phyloP scores from a whole-genome alignment of 495 filamentous ascomycete genomes.

The Echria macrotheca region DNA sequence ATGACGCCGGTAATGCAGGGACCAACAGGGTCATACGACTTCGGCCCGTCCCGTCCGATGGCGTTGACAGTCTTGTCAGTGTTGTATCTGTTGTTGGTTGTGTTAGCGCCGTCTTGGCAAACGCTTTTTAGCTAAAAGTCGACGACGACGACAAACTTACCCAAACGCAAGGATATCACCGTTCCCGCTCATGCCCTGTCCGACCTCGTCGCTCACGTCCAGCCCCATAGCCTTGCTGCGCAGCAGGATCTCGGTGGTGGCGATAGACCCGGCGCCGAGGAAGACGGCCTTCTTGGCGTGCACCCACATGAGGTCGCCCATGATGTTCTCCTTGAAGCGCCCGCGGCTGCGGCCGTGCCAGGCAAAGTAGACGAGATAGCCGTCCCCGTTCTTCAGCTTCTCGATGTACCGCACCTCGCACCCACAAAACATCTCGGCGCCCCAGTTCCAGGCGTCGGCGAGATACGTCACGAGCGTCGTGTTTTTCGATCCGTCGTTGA shows the following conservation, averaged over 20 bases:
- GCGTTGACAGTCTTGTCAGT: constrained; percentile 50
- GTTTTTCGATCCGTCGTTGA: constrained; percentile 65
- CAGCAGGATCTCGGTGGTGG: constrained; percentile 62
- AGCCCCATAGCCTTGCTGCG: constrained; percentile 56
- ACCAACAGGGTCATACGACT: constrained; percentile 50
- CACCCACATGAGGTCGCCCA: constrained; percentile 64
- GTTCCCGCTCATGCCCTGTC: constrained; percentile 62
- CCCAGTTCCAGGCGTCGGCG: constrained; percentile 71
- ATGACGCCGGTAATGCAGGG: constrained; percentile 62
- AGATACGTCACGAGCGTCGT: constrained; percentile 61
- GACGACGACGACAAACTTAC: too few relatives aligned
- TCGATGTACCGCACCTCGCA: constrained; percentile 64
- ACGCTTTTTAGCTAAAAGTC: too few relatives aligned
- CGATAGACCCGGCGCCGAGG: constrained; percentile 56
- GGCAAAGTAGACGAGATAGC: constrained; percentile 60
- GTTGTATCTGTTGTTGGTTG: constrained; percentile 44
- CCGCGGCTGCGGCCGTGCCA: constrained; percentile 59
- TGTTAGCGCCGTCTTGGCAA: background rate
- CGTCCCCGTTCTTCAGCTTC: constrained; percentile 41
- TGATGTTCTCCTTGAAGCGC: constrained; percentile 50
- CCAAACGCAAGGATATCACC: constrained; percentile 62
- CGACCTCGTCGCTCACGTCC: constrained; percentile 50
- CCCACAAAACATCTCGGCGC: constrained; percentile 67
- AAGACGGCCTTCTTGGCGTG: constrained; percentile 56
- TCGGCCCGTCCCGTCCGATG: constrained; percentile 45